Percentiles rank a stretch among this genome's conserved stretches.
These are phyloP conservation scores for Cryptosporidium parvum DNA, from an alignment of 169 alveolate species.

Conservation along the genomic window DNA sequence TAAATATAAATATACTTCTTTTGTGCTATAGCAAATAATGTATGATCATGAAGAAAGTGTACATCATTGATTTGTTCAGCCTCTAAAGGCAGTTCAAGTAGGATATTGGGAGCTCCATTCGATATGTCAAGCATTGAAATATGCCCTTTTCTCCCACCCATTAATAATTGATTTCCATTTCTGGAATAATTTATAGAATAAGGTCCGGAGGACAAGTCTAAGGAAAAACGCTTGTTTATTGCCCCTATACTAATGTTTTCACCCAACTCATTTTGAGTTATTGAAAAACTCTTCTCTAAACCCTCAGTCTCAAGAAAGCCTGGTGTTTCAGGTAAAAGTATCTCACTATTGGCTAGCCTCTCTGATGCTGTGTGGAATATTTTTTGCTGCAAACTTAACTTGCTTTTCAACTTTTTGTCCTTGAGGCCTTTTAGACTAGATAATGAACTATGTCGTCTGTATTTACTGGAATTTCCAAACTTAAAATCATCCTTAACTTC, in stretches of 20 bases:
- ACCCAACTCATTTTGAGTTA: constrained; percentile 77
- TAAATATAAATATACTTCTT: constrained; percentile 91
- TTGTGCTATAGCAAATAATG: constrained; percentile 94
- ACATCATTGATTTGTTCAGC: constrained; percentile 88
- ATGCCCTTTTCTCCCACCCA: constrained; percentile 95
- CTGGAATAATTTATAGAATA: constrained; percentile 89
- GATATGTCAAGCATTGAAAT: constrained; percentile 89
- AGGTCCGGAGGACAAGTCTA: constrained; percentile 90
- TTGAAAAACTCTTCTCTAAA: constrained; percentile 78
- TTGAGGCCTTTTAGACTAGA: constrained; percentile 31
- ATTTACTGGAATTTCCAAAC: constrained; percentile 20
- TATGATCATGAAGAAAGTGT: constrained; percentile 91
- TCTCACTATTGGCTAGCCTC: constrained; percentile 56
- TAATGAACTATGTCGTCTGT: constrained; percentile 52
- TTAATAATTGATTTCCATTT: constrained; percentile 90
- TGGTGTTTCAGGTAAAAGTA: constrained; percentile 57
- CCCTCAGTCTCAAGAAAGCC: constrained; percentile 81
- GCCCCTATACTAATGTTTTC: constrained; percentile 74
- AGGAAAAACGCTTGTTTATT: constrained; percentile 81
- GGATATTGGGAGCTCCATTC: constrained; percentile 81
- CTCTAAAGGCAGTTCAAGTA: constrained; percentile 30
- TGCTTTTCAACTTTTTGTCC: constrained; percentile 54
- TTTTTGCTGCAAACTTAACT: constrained; percentile 31
- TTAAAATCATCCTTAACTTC: constrained; percentile 1
- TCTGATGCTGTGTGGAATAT: constrained; percentile 66